phyloP scores from a whole-genome alignment of 345 rosid species.

The Salix arbutifolia region DNA sequence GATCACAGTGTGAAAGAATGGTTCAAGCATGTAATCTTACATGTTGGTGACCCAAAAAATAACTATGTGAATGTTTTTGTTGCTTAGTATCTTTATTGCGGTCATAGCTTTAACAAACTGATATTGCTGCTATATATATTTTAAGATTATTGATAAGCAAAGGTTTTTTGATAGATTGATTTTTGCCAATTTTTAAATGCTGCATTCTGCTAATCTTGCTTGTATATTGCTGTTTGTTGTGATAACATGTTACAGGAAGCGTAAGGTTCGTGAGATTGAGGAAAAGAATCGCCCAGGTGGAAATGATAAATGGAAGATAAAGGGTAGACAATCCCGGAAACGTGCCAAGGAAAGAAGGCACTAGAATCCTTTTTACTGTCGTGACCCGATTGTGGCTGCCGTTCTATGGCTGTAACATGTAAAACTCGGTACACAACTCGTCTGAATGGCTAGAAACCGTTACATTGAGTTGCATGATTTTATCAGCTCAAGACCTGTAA shows the following conservation, averaged over 20 bases:
- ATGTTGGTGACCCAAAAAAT: background rate
- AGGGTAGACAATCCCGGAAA: constrained; percentile 46
- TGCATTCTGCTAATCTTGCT: background rate
- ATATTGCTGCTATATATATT: background rate
- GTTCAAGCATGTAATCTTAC: background rate
- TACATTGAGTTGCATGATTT: too few species aligned
- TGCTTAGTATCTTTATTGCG: background rate
- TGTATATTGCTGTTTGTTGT: background rate
- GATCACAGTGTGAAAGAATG: background rate
- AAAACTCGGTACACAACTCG: too few species aligned
- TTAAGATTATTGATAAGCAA: background rate
- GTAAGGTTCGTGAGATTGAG: constrained; percentile 82
- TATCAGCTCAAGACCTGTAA: too few species aligned
- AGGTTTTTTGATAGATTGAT: background rate
- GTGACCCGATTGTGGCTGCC: background rate
- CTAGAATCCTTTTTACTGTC: background rate
- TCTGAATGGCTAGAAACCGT: background rate
- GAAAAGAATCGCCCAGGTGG: constrained; percentile 51
- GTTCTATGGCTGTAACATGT: background rate
- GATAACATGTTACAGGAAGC: constrained; percentile 49
- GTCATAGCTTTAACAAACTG: background rate
- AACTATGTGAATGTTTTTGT: background rate
- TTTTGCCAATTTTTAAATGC: background rate
- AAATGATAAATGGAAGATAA: constrained; percentile 78
- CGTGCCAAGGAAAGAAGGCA: constrained; percentile 62